Evolutionary conservation across 2,329 filamentous ascomycete genomes (phyloP).

Genomic region (Ceratocystis destructans): DNA sequence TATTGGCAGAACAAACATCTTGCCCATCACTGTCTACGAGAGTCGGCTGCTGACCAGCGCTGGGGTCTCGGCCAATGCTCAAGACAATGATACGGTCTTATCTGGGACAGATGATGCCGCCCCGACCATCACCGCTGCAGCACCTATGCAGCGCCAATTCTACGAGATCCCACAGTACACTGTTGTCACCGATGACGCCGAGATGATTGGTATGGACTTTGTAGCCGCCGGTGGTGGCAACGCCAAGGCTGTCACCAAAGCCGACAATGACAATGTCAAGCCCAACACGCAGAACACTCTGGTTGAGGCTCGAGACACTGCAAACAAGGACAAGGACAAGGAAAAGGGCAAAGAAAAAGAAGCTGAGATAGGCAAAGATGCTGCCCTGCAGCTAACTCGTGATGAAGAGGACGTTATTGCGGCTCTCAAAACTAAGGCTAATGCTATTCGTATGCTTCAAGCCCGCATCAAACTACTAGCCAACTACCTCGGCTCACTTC

Average conservation of each 20-base stretch:
- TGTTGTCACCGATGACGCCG: slow-evolving; percentile 85
- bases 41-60: slow-evolving; percentile 29
- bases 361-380: slow-evolving; percentile 24
- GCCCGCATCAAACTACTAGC: slow-evolving; percentile 58
- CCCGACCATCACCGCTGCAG: slow-evolving; percentile 34
- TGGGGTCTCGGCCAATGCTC: slow-evolving; percentile 50
- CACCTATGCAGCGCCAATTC: slow-evolving; percentile 54
- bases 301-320: slow-evolving; percentile 16
- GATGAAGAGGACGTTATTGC: slow-evolving; percentile 50
- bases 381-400: slow-evolving; percentile 33
- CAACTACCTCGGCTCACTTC: slow-evolving; percentile 62
- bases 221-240: slow-evolving; percentile 75
- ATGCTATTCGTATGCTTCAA: slow-evolving; percentile 87
- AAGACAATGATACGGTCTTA: slow-evolving; percentile 33
- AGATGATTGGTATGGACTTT: slow-evolving; percentile 96
- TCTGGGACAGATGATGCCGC: slow-evolving; percentile 42
- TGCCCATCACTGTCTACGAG: slow-evolving; percentile 87
- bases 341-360: slow-evolving; percentile 21
- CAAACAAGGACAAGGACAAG: slow-evolving; percentile 23
- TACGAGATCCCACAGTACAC: slow-evolving; percentile 63
- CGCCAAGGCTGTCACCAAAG: slow-evolving; percentile 45
- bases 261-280: slow-evolving; percentile 25
- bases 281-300: not conserved
- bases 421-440: slow-evolving; percentile 69
- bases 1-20: slow-evolving; percentile 48